Conservation (phyloP, 306 rosid species). For the Corylus americana region DNA sequence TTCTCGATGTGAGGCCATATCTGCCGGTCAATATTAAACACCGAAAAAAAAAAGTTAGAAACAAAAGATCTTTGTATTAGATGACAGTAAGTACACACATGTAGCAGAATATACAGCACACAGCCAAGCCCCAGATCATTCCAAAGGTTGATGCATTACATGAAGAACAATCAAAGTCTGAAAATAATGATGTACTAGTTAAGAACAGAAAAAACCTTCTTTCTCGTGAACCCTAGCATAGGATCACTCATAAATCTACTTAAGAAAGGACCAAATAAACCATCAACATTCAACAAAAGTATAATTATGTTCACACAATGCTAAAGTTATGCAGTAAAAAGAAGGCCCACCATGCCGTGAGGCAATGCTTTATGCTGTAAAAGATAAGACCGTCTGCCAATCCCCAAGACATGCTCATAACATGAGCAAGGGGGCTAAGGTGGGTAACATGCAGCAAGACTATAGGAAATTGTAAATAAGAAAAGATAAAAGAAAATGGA, state of each 20-base stretch:
- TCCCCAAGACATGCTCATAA: too few relatives aligned
- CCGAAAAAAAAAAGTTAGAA: conserved; percentile 8
- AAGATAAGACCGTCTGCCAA: too few relatives aligned
- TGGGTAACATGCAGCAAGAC: too few relatives aligned
- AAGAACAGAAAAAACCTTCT: not conserved
- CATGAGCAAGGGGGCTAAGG: too few relatives aligned
- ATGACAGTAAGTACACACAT: not conserved
- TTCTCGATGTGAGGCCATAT: conserved; percentile 86
- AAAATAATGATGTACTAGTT: not conserved
- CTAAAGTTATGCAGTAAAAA: not conserved
- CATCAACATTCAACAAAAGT: not conserved
- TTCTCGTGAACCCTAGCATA: not conserved
- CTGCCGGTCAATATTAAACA: conserved; percentile 45
- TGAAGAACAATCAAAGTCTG: not conserved
- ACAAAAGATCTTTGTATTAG: not conserved
- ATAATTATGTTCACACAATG: not conserved
- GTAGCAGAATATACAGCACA: not conserved
- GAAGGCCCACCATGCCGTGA: not conserved
- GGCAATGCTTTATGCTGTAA: too few relatives aligned
- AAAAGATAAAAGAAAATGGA: too few relatives aligned
- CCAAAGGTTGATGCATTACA: not conserved
- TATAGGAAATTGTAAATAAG: too few relatives aligned
- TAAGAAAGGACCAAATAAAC: not conserved
- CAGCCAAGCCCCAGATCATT: not conserved
- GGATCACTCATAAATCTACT: not conserved